A percentile compares a stretch with the other conserved stretches of the same genome.
These are phyloP conservation scores for Penicillium maclennaniae DNA, from an alignment of 495 filamentous ascomycete genomes.

Conservation along the genomic window DNA sequence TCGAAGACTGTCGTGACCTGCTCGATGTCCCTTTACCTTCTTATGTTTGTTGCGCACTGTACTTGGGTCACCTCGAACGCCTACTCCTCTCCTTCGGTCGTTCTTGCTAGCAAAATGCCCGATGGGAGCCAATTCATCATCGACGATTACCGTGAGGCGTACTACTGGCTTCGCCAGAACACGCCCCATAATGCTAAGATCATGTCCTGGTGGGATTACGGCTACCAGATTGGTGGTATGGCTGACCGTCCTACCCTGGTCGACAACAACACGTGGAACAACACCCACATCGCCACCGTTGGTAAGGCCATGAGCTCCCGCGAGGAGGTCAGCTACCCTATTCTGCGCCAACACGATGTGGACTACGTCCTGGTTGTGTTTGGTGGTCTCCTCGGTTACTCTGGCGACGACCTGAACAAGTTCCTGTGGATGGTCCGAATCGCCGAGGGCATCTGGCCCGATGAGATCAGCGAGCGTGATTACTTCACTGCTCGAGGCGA, in stretches of 20 bases:
- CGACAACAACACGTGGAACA: conserved; percentile 99
- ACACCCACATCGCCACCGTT: conserved; percentile 98
- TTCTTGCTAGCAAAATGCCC: conserved; percentile 84
- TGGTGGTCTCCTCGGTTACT: conserved; percentile 93
- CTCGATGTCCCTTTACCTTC: conserved; percentile 70
- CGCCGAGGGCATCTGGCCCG: conserved; percentile 98
- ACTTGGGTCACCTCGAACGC: conserved; percentile 99
- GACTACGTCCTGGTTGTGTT: conserved; percentile 98
- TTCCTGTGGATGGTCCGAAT: conserved; percentile 99
- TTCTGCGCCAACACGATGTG: conserved; percentile 96
- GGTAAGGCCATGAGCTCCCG: conserved; percentile 98
- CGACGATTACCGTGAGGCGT: conserved; percentile 98
- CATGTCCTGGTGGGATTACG: conserved; percentile 99
- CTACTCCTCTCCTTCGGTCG: conserved; percentile 96
- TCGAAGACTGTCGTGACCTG: conserved; percentile 75
- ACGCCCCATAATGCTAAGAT: conserved; percentile 92
- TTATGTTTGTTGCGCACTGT: conserved; percentile 94
- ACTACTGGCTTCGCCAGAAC: conserved; percentile 99
- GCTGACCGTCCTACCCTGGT: conserved; percentile 95
- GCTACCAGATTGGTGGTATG: conserved; percentile 99
- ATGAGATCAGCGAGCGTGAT: conserved; percentile 95
- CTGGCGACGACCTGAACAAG: conserved; percentile 99
- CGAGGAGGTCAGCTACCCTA: conserved; percentile 98
- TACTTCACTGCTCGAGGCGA: conserved; percentile 96
- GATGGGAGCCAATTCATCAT: conserved; percentile 98